Conservation (phyloP, 140 eudicot genomes). For the Erigeron philadelphicus region DNA sequence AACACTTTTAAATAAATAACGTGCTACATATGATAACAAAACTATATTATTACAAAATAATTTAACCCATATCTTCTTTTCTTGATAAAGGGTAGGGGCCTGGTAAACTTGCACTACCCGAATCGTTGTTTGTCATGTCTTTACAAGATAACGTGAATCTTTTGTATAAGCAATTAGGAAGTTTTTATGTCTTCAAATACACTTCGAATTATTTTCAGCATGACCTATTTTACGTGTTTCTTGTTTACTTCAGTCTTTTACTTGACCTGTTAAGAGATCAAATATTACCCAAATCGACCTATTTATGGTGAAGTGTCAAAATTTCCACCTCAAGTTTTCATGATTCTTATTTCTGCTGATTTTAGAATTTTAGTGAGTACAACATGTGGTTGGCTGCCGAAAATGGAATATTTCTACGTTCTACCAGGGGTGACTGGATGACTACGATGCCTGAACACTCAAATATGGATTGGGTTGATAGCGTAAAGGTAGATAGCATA, state of each 20-base stretch:
- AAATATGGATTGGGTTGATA: slow-evolving; percentile 76
- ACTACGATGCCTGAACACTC: slow-evolving; percentile 87
- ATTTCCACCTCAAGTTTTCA: background rate
- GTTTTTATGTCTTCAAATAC: background rate
- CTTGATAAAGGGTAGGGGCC: no score
- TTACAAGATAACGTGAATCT: no score
- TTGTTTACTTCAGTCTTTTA: background rate
- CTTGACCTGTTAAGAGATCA: background rate
- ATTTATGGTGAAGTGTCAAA: background rate
- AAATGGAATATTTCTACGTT: slow-evolving; percentile 17
- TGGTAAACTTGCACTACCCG: no score
- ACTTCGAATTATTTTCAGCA: background rate
- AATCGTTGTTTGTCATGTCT: no score
- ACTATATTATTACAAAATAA: no score
- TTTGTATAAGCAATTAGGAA: no score
- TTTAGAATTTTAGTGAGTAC: slow-evolving; percentile 50
- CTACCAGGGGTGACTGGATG: slow-evolving; percentile 52
- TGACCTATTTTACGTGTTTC: background rate
- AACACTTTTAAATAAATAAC: no score
- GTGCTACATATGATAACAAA: no score
- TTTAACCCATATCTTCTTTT: no score
- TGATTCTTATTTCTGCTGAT: slow-evolving; percentile 14
- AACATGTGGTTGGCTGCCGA: slow-evolving; percentile 21
- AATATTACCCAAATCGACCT: background rate
- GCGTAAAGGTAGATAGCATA: slow-evolving; percentile 49